Evolutionary conservation across 73 alveolate species (phyloP).

Genomic region (Halteria grandinella): DNA sequence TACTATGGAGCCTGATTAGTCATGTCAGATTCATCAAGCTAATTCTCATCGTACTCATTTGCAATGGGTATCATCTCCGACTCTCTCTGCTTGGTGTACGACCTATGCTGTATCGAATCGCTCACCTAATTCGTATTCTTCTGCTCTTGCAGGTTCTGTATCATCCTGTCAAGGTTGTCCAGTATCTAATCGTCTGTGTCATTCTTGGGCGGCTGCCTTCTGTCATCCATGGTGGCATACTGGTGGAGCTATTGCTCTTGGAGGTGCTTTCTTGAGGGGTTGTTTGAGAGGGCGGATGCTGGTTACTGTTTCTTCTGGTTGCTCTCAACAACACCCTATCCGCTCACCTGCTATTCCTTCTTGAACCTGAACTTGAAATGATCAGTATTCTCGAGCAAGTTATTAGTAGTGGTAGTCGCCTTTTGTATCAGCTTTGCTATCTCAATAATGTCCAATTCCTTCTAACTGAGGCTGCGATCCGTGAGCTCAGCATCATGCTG

Average conservation of each 20-base stretch:
- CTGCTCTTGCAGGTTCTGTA: constrained; percentile 21
- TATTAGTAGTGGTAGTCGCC: constrained; percentile 39
- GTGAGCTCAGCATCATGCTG: no score
- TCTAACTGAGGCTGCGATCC: no score
- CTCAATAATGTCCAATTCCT: constrained; percentile 43
- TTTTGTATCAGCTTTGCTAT: constrained; percentile 23
- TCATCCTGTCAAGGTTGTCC: constrained; percentile 29
- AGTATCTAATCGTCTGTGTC: constrained; percentile 28
- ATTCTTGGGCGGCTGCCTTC: not conserved
- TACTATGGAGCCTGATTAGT: no score
- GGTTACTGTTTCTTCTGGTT: constrained; percentile 11
- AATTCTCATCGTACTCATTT: no score
- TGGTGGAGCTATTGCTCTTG: not conserved
- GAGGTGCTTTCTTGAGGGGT: constrained; percentile 7
- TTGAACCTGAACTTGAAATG: constrained; percentile 15
- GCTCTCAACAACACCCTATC: not conserved
- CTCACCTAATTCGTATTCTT: no score
- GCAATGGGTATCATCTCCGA: no score
- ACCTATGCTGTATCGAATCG: no score
- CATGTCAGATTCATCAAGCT: no score
- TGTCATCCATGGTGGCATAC: not conserved
- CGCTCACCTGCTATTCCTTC: not conserved
- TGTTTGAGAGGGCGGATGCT: not conserved
- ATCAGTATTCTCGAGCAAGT: constrained; percentile 16
- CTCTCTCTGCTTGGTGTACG: no score